phyloP scores from a whole-genome alignment of 2,329 filamentous ascomycete species.

The Ceratocystis ficicola region DNA sequence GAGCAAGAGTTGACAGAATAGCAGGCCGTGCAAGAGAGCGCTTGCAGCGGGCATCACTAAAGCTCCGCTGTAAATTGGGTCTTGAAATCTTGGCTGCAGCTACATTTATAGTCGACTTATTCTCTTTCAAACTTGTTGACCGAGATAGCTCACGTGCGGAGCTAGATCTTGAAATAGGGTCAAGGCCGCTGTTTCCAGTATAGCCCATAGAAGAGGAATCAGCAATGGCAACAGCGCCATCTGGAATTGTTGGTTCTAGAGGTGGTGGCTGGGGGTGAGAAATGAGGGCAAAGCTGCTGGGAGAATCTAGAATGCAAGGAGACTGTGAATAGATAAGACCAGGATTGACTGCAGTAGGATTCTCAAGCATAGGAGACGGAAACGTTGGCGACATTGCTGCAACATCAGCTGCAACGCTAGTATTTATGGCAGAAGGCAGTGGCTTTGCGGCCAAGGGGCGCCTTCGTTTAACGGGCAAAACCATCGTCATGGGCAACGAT shows the following conservation, averaged over 20 bases:
- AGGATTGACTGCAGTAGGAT: slow-evolving; percentile 40
- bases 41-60: slow-evolving; percentile 42
- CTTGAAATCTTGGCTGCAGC: slow-evolving; percentile 36
- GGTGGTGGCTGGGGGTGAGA: neutral
- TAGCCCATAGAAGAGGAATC: slow-evolving; percentile 18
- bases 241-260: neutral
- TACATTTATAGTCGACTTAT: slow-evolving; percentile 35
- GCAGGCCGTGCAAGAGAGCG: slow-evolving; percentile 32
- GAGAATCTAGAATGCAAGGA: slow-evolving; percentile 35
- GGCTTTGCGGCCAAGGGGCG: slow-evolving; percentile 19
- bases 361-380: slow-evolving; percentile 27
- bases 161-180: neutral
- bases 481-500: slow-evolving; percentile 10
- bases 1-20: slow-evolving; percentile 38
- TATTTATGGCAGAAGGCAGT: neutral
- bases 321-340: slow-evolving; percentile 44
- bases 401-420: neutral
- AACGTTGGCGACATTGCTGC: slow-evolving; percentile 34
- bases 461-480: neutral
- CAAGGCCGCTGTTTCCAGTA: neutral
- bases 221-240: slow-evolving; percentile 6
- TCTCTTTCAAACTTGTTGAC: slow-evolving; percentile 35
- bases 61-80: slow-evolving; percentile 42
- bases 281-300: slow-evolving; percentile 5
- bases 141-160: slow-evolving; percentile 30